phyloP scores from a whole-genome alignment of 2,329 filamentous ascomycete genomes.

The Alternaria sp. region DNA sequence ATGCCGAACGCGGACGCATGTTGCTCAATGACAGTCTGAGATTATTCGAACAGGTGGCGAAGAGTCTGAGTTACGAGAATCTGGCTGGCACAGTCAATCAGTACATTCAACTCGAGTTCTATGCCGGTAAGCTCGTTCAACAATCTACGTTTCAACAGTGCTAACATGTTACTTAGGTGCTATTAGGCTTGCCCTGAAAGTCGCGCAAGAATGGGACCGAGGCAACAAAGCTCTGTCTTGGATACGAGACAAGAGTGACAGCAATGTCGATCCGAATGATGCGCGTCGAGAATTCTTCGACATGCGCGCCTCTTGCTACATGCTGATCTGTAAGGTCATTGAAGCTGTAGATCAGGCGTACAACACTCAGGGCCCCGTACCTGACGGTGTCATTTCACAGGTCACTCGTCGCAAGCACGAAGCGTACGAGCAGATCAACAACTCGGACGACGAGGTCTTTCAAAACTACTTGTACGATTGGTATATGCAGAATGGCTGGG shows the following conservation, averaged over 20 bases:
- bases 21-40: constrained; percentile 88
- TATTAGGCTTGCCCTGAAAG: constrained; percentile 83
- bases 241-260: constrained; percentile 82
- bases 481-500: constrained; percentile 88
- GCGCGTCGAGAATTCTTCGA: constrained; percentile 72
- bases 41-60: constrained; percentile 88
- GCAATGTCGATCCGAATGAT: constrained; percentile 73
- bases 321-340: constrained; percentile 85
- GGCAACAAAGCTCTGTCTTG: constrained; percentile 85
- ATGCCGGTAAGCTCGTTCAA: constrained; percentile 65
- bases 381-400: constrained; percentile 80
- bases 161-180: constrained; percentile 62
- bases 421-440: constrained; percentile 89
- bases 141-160: background rate
- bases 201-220: constrained; percentile 84
- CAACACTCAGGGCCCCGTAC: constrained; percentile 71
- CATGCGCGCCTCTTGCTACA: constrained; percentile 80
- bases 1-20: constrained; percentile 77
- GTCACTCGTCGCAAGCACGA: constrained; percentile 82
- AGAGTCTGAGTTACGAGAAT: constrained; percentile 80
- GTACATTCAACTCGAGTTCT: constrained; percentile 85
- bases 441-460: constrained; percentile 90
- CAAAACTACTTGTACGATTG: constrained; percentile 97
- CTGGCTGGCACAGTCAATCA: constrained; percentile 78
- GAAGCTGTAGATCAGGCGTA: constrained; percentile 77